phyloP scores from a whole-genome alignment of 176 grass and related monocot genomes.

The Poa pratensis region DNA sequence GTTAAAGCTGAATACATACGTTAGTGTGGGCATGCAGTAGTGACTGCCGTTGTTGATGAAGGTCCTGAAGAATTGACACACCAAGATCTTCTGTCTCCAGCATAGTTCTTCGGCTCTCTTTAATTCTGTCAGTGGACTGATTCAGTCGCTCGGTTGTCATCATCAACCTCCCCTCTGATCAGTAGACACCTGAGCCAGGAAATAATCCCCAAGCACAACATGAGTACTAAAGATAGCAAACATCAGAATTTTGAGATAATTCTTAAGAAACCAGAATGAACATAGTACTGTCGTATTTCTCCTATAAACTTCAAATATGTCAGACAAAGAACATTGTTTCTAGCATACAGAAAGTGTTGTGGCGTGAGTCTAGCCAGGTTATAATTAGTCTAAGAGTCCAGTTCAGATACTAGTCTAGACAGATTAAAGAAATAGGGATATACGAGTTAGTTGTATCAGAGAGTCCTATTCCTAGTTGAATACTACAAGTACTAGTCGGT shows the following conservation, averaged over 20 bases:
- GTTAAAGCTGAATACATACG: slow-evolving; percentile 56
- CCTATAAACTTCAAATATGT: not conserved
- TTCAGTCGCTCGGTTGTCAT: slow-evolving; percentile 88
- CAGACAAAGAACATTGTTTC: not conserved
- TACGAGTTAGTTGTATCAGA: too few species aligned
- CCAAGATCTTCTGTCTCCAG: slow-evolving; percentile 89
- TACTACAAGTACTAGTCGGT: too few species aligned
- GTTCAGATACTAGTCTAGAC: too few species aligned
- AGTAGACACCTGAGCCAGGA: slow-evolving; percentile 61
- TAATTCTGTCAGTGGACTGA: slow-evolving; percentile 81
- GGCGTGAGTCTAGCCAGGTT: too few species aligned
- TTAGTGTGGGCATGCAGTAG: slow-evolving; percentile 87
- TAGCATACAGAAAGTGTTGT: not conserved
- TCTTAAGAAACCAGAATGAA: slow-evolving; percentile 7
- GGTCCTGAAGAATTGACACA: slow-evolving; percentile 89
- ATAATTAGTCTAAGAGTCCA: too few species aligned
- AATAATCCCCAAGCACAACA: slow-evolving; percentile 31
- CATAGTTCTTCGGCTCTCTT: slow-evolving; percentile 77
- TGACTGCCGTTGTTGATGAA: slow-evolving; percentile 88
- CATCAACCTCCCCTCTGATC: slow-evolving; percentile 90
- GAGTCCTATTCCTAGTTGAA: too few species aligned
- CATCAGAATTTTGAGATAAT: slow-evolving; percentile 20
- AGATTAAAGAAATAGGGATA: too few species aligned
- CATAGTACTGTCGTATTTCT: not conserved
- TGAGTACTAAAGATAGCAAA: slow-evolving; percentile 30